Base-by-base conservation (phyloP, 306 rosid species). In the Cicer judaicum region DNA sequence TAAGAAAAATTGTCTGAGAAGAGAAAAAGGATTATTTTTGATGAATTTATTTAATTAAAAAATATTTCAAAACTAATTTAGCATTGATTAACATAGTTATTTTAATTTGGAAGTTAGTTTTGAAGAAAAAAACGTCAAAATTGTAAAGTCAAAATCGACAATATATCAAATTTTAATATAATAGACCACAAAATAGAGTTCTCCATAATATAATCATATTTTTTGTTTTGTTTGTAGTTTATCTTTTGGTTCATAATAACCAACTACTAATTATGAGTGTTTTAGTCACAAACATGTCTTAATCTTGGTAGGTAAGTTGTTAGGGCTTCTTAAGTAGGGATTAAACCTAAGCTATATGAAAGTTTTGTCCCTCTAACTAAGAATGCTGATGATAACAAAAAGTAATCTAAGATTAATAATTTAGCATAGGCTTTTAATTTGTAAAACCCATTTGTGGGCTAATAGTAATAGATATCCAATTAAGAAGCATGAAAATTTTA, bases 381-480 rank as follows among this genome's bases (percentile, higher is more conserved):
- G 7, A 66, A 34, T 72, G 53, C 42, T 24, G 56, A 67, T 8
- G 15, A 11, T 44, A 61, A 38, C 8, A 19, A n/a, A 49, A 53
- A 38, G 16, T 12, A 38, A 36, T 10, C 5, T 36, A 39, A 40
- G 13, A 54, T 19, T 76, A 46, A 77, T 19, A 24, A 56, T 9
- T 6, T 7, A 21, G 0, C 1, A 2, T 29, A 29, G 5, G 0
- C 24, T 10, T 29, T n/a, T 7, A 24, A 7, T 10, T 29, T n/a
- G 7, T 15, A 7, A 72, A 34, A 14, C 38, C 21, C 50, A 5
- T 79, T 67, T 63, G 70, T 53, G 77, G 70, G 74, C 21, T 16
- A 16, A 16, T 16, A 16, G 18, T 59, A 53, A 13, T 44, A 73
- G 13, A 74, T 15, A 65, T 57, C 13, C n/a, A 59, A 36, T 42